A percentile compares a stretch with the other conserved stretches of the same genome.
Conservation (phyloP, 345 rosid genomes). For the Odontarrhena argentea region DNA sequence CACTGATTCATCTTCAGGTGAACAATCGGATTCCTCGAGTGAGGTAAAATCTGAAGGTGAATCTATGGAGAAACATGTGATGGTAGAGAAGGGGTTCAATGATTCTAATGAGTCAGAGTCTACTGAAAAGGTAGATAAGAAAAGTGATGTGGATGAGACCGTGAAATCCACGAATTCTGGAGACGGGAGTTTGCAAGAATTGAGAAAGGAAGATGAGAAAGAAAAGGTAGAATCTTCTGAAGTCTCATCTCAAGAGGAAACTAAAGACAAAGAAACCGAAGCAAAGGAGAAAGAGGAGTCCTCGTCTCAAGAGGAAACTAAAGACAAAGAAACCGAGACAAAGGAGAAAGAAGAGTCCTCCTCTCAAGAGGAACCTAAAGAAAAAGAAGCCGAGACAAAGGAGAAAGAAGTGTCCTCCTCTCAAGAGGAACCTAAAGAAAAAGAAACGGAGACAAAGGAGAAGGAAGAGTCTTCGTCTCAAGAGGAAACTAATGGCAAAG, state of each 20-base stretch:
- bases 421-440: neutral
- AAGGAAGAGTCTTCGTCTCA: slow-evolving; percentile 15
- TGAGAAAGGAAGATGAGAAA: slow-evolving; percentile 2
- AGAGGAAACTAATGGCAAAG: neutral
- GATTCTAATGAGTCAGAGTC: slow-evolving; percentile 33
- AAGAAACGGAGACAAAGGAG: slow-evolving; percentile 11
- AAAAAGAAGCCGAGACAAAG: neutral
- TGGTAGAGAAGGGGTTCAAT: slow-evolving; percentile 40
- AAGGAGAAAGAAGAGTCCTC: slow-evolving; percentile 27
- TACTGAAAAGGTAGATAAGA: slow-evolving; percentile 13
- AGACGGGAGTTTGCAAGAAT: slow-evolving; percentile 17
- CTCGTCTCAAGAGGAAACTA: neutral
- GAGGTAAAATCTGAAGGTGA: slow-evolving; percentile 40
- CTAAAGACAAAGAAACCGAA: neutral
- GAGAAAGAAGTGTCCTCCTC: slow-evolving; percentile 1
- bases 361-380: neutral
- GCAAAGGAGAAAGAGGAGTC: neutral
- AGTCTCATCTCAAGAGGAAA: neutral
- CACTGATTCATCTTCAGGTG: slow-evolving; percentile 13
- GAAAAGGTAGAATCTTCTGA: slow-evolving; percentile 21
- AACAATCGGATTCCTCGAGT: slow-evolving; percentile 15
- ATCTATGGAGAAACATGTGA: slow-evolving; percentile 46
- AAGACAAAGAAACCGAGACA: slow-evolving; percentile 6
- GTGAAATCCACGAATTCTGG: slow-evolving; percentile 14
- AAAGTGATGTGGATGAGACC: neutral